phyloP scores from a whole-genome alignment of 1,284 basidiomycete species.

The Rhodofomes roseus region DNA sequence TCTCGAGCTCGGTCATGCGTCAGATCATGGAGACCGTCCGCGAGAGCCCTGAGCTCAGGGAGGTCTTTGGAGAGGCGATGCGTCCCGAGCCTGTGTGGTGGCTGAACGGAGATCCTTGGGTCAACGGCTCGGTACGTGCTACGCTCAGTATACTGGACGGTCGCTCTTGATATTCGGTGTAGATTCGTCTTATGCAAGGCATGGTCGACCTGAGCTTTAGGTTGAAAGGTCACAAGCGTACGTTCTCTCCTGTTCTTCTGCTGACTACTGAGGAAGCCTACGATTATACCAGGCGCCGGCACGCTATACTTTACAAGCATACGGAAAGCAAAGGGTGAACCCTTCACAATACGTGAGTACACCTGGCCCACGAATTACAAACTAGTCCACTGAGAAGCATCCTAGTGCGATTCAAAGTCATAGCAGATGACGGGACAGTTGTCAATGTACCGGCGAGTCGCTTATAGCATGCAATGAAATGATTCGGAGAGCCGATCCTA shows the following conservation, averaged over 20 bases:
- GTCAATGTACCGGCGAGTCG: conserved; percentile 35
- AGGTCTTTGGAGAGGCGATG: conserved; percentile 63
- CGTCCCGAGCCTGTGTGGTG: conserved; percentile 72
- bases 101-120: conserved; percentile 72
- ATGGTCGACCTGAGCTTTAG: conserved; percentile 75
- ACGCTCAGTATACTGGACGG: neutral
- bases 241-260: conserved; percentile 11
- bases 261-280: neutral
- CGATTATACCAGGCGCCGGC: conserved; percentile 47
- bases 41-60: conserved; percentile 44
- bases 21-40: conserved; percentile 59
- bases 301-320: conserved; percentile 81
- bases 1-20: conserved; percentile 71
- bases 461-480: neutral
- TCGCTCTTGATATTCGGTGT: neutral
- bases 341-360: conserved; percentile 61
- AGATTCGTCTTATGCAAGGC: conserved; percentile 74
- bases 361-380: conserved; percentile 15
- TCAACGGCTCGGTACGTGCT: conserved; percentile 58
- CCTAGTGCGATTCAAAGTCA: conserved; percentile 68
- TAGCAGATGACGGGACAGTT: conserved; percentile 58
- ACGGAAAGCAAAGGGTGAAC: conserved; percentile 67
- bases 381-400: neutral
- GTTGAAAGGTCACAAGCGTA: conserved; percentile 67
- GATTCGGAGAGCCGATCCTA: too few species aligned